phyloP scores from a whole-genome alignment of 139 green algal species.

The Tetraselmis chui region DNA sequence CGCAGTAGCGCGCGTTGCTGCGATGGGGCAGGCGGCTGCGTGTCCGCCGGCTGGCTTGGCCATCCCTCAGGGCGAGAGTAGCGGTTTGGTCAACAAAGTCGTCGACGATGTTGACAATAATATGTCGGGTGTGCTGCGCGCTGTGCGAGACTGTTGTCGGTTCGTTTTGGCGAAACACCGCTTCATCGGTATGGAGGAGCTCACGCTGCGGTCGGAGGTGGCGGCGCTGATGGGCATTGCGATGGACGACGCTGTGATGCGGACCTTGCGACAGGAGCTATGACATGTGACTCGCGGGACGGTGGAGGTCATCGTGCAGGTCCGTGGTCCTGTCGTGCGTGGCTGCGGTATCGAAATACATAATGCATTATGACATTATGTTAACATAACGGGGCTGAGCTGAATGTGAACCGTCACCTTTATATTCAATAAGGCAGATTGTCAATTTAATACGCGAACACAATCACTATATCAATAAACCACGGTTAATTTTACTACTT shows the following conservation, averaged over 20 bases:
- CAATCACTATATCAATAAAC: too few species aligned
- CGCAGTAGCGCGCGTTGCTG: background rate
- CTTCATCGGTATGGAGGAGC: background rate
- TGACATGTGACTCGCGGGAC: background rate
- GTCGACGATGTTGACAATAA: too few species aligned
- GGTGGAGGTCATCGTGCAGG: background rate
- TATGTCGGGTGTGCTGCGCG: background rate
- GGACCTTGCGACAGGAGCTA: background rate
- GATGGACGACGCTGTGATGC: background rate
- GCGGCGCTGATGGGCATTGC: background rate
- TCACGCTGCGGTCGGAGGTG: background rate
- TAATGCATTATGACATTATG: too few species aligned
- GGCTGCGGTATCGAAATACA: too few species aligned
- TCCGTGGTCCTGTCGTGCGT: too few species aligned
- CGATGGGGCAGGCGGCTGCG: background rate
- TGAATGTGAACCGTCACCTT: too few species aligned
- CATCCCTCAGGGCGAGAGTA: too few species aligned
- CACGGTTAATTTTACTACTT: too few species aligned
- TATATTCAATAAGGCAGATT: too few species aligned
- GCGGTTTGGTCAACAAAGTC: too few species aligned
- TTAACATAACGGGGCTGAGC: too few species aligned
- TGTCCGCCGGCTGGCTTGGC: background rate
- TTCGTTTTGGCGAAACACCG: background rate
- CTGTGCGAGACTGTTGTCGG: background rate
- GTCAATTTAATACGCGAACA: too few species aligned